Evolutionary conservation across 2,329 filamentous ascomycete species (phyloP).

Genomic region (Neophaeococcomyces mojaviensis): DNA sequence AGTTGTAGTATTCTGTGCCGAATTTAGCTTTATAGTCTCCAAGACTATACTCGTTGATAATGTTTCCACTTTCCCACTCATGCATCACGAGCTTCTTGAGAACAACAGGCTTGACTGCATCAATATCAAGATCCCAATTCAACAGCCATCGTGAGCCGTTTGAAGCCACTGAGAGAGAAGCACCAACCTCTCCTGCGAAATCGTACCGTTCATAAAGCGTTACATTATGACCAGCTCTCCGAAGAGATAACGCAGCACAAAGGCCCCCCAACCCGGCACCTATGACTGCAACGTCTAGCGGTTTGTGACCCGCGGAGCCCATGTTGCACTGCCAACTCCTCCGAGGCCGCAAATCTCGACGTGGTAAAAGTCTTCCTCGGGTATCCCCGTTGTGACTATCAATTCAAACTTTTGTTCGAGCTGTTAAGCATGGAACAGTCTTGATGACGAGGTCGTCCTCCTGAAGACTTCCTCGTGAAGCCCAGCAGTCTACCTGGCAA

Average conservation of each 20-base stretch:
- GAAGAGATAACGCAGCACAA: constrained; percentile 26
- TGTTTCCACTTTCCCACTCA: constrained; percentile 25
- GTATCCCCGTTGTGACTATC: too few species aligned
- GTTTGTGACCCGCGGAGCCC: too few species aligned
- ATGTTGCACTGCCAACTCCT: too few species aligned
- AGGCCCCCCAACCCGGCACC: constrained; percentile 29
- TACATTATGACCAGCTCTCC: constrained; percentile 28
- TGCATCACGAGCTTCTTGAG: constrained; percentile 28
- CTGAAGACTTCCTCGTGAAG: too few species aligned
- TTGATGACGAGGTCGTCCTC: too few species aligned
- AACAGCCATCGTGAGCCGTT: constrained; percentile 26
- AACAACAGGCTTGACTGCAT: constrained; percentile 21
- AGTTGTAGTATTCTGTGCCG: constrained; percentile 22
- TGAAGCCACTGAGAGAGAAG: constrained; percentile 26
- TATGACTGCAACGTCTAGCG: constrained; percentile 19
- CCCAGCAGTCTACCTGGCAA: too few species aligned
- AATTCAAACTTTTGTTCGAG: too few species aligned
- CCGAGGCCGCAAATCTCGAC: too few species aligned
- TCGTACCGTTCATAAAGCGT: constrained; percentile 27
- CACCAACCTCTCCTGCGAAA: constrained; percentile 27
- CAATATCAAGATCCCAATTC: constrained; percentile 24
- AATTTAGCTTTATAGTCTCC: constrained; percentile 25
- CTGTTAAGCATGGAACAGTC: too few species aligned
- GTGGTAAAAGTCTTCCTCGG: too few species aligned
- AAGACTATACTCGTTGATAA: constrained; percentile 23